Evolutionary conservation across 1,139 yeast genomes (phyloP), one percentile per base, ranked within the genome.

Genomic region (Candida pseudocylindracea): DNA sequence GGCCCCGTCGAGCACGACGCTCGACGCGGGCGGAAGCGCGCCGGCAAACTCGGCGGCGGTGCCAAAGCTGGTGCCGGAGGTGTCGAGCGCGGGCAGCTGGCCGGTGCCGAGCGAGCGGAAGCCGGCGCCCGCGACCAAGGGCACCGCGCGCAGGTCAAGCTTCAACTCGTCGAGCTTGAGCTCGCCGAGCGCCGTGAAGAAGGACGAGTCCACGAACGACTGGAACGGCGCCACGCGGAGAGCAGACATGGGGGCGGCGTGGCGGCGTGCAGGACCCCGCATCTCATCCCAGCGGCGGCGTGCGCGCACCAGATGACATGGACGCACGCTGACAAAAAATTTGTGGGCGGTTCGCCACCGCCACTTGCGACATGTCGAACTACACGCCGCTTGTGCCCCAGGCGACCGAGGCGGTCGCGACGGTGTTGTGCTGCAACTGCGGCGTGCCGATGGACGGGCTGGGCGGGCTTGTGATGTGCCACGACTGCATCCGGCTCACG

Each of bases 371-470:
- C 6, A 15, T 15, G 20, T 15, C 20, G 20, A 15, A 15, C 20
- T 15, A 15, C 20, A 15, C 20, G 6, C 20, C 20, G 20, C 20
- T 15, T 15, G 20, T 15, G 20, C 20, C 20, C 20, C 20, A 15
- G 20, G 20, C 20, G 4, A 6, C 20, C 20, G 20, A 25, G 10
- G 10, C 26, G 10, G 26, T 25, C 9, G 26, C 26, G 3, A 25
- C 26, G 26, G 26, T 25, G 26, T 9, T 25, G 10, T 25, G 99
- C 62, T 83, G 93, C 56, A 81, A 80, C 73, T 88, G 99, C 74
- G 96, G 98, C 54, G 80, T 79, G 36, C 95, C 98, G 33, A 80
- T 91, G 70, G 96, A 88, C 49, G 96, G 96, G 31, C 79, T 94
- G 27, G 62, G 69, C 26, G 96, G 98, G 26, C 60, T 85, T 40